Evolutionary conservation across 164 flowering plant species (phyloP).

Genomic region (Vitis vinifera): DNA sequence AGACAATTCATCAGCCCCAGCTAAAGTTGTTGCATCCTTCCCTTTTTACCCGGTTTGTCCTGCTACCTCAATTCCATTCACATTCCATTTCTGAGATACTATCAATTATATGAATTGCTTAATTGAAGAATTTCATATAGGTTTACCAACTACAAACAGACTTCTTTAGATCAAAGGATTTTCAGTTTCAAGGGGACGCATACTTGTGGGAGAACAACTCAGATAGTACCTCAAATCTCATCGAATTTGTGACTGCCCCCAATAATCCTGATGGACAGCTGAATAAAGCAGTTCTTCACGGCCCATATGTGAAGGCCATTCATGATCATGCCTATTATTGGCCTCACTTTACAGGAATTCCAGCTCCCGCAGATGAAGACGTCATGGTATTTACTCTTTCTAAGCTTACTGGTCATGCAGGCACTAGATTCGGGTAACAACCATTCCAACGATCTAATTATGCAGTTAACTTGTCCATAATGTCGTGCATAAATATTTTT

Average conservation of each 20-base stretch:
- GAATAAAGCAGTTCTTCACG: conserved; percentile 36
- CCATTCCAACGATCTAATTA: neutral
- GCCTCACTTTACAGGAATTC: conserved; percentile 79
- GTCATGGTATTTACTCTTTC: conserved; percentile 73
- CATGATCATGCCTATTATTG: conserved; percentile 72
- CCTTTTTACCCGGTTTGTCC: conserved; percentile 56
- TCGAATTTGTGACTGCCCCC: conserved; percentile 82
- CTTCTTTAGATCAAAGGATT: conserved; percentile 30
- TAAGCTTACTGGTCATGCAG: conserved; percentile 86
- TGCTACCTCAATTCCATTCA: neutral
- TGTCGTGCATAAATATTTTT: neutral
- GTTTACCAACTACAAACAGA: conserved; percentile 43
- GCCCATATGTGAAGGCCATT: conserved; percentile 37
- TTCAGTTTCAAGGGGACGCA: conserved; percentile 47
- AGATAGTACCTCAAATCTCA: conserved; percentile 14
- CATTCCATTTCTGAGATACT: too few relatives aligned
- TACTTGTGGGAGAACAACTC: conserved; percentile 36
- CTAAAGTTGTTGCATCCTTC: conserved; percentile 50
- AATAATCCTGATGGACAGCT: conserved; percentile 73
- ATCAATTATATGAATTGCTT: neutral
- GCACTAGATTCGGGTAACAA: conserved; percentile 68
- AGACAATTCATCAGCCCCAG: conserved; percentile 26
- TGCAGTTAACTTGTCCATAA: too few relatives aligned
- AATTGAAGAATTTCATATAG: conserved; percentile 14
- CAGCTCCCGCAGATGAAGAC: conserved; percentile 57